These are phyloP conservation scores for Aaosphaeria pasadenensis DNA, from an alignment of 2,329 filamentous ascomycete species.

Conservation along the genomic window DNA sequence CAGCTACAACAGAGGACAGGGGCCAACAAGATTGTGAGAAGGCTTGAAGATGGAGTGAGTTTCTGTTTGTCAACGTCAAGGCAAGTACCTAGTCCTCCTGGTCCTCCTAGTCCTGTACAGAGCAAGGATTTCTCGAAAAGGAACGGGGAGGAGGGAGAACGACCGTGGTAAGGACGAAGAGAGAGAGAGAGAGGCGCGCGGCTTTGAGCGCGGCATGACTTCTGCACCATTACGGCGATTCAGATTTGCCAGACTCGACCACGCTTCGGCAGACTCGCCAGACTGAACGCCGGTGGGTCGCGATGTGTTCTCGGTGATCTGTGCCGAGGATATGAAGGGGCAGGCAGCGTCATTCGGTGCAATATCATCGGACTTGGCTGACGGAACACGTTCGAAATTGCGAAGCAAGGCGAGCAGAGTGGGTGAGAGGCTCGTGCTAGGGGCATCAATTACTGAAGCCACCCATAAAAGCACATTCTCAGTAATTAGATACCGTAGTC, in stretches of 20 bases:
- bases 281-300: conserved; percentile 10
- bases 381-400: conserved; percentile 1
- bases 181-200: background rate
- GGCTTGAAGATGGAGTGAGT: no score
- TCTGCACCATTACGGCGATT: no score
- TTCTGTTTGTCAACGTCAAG: no score
- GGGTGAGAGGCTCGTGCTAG: background rate
- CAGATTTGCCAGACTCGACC: background rate
- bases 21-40: no score
- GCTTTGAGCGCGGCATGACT: background rate
- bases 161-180: background rate
- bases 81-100: no score
- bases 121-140: no score
- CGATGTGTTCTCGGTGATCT: conserved; percentile 4
- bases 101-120: no score
- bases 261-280: conserved; percentile 7
- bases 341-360: conserved; percentile 5
- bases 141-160: background rate
- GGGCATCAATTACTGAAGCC: no score
- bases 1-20: no score
- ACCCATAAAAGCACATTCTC: no score
- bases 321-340: conserved; percentile 12
- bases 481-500: no score
- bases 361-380: conserved; percentile 28
- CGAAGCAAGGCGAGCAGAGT: background rate